Evolutionary conservation across 2,329 filamentous ascomycete species (phyloP).

Genomic region (Pseudocercospora fuligena): DNA sequence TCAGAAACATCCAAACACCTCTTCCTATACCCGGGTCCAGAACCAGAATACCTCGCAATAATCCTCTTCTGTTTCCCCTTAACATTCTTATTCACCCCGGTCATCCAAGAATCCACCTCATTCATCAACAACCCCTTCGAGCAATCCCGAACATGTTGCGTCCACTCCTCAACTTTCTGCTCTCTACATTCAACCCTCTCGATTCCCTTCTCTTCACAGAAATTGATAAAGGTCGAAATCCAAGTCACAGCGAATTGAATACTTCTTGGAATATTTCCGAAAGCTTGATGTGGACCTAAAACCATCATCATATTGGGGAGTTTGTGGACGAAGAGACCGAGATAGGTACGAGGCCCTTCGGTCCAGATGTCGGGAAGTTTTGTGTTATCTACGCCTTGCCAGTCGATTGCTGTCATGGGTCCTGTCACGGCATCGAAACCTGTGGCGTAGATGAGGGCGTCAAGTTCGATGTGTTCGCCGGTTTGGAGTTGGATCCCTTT

Average conservation of each 20-base stretch:
- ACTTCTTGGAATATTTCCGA: constrained; percentile 45
- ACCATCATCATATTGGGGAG: constrained; percentile 47
- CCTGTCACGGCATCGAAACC: constrained; percentile 46
- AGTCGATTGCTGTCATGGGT: constrained; percentile 35
- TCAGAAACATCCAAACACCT: constrained; percentile 36
- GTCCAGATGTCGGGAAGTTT: constrained; percentile 43
- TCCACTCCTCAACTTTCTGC: constrained; percentile 23
- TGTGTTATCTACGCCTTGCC: constrained; percentile 31
- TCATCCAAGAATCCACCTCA: constrained; percentile 61
- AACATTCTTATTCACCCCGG: constrained; percentile 59
- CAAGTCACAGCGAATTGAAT: constrained; percentile 38
- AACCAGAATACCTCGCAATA: constrained; percentile 54
- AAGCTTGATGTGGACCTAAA: constrained; percentile 47
- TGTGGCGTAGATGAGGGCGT: constrained; percentile 46
- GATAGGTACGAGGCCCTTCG: constrained; percentile 44
- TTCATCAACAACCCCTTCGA: constrained; percentile 52
- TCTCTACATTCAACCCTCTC: constrained; percentile 13
- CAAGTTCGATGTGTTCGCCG: constrained; percentile 45
- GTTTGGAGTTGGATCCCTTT: constrained; percentile 48
- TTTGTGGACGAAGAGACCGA: constrained; percentile 38
- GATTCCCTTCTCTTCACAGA: constrained; percentile 13
- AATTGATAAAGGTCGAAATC: constrained; percentile 18
- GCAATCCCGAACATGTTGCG: constrained; percentile 53
- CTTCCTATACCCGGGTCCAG: constrained; percentile 51
- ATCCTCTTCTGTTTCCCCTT: constrained; percentile 52